A percentile compares a stretch with the other conserved stretches of the same genome.
phyloP scores from a whole-genome alignment of 345 rosid species.

The Zanthoxylum bungeanum region DNA sequence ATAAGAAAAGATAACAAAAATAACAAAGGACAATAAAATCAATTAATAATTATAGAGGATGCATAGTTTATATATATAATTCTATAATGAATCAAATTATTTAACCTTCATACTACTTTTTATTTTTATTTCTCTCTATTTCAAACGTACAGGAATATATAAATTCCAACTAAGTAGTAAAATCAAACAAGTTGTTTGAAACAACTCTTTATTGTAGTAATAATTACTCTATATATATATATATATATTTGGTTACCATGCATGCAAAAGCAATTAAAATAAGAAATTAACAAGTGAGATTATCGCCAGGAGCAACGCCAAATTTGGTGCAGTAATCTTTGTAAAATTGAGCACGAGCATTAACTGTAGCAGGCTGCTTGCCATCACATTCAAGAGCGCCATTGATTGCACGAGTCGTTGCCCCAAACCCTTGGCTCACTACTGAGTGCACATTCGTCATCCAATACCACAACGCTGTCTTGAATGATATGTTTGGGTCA shows the following conservation, averaged over 20 bases:
- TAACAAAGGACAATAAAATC: too few relatives aligned
- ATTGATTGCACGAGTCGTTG: slow-evolving; percentile 2
- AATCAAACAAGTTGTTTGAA: background rate
- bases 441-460: slow-evolving; percentile 47
- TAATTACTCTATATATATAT: too few relatives aligned
- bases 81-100: too few relatives aligned
- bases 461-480: slow-evolving; percentile 78
- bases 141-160: too few relatives aligned
- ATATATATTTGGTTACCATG: background rate
- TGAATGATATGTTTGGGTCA: slow-evolving; percentile 52
- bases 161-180: too few relatives aligned
- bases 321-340: background rate
- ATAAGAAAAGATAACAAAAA: too few relatives aligned
- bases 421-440: slow-evolving; percentile 37
- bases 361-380: background rate
- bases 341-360: background rate
- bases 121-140: too few relatives aligned
- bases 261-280: background rate
- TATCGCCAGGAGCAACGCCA: background rate
- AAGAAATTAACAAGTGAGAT: background rate
- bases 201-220: background rate
- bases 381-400: slow-evolving; percentile 4
- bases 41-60: too few relatives aligned
- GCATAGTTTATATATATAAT: too few relatives aligned
- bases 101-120: too few relatives aligned